Percentiles rank a stretch among this genome's conserved stretches.
These are phyloP conservation scores for Fragilariopsis cylindrus DNA, from an alignment of 108 stramenopile species.

Conservation along the genomic window DNA sequence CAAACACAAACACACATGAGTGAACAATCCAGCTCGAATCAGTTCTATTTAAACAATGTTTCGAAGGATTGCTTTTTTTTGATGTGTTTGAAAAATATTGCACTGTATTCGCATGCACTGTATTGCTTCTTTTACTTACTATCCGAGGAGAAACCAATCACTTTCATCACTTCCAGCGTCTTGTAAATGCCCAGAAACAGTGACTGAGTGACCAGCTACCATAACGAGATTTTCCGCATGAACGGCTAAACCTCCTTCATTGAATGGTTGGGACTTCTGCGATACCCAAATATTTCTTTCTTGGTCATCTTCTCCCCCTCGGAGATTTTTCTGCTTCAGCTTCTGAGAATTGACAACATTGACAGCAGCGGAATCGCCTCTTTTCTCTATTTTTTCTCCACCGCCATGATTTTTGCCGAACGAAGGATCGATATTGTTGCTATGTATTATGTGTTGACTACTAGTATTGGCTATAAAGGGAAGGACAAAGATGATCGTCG, in stretches of 20 bases:
- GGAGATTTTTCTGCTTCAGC: neutral
- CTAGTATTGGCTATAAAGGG: neutral
- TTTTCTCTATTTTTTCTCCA: no score
- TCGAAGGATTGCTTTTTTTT: neutral
- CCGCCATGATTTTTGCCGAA: no score
- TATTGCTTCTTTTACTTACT: neutral
- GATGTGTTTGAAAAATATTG: neutral
- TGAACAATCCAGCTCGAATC: neutral
- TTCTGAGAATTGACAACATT: neutral
- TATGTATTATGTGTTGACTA: no score
- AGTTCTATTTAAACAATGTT: neutral
- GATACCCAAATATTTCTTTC: slow-evolving; percentile 24
- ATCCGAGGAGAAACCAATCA: slow-evolving; percentile 80
- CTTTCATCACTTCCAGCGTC: slow-evolving; percentile 73
- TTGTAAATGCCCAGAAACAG: slow-evolving; percentile 57
- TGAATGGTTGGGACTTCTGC: slow-evolving; percentile 27
- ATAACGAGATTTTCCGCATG: slow-evolving; percentile 74
- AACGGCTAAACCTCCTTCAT: slow-evolving; percentile 44
- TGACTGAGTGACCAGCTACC: slow-evolving; percentile 85
- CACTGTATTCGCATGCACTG: neutral
- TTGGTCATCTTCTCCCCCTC: slow-evolving; percentile 2
- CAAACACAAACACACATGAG: neutral
- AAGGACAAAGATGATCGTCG: neutral
- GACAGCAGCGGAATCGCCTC: neutral
- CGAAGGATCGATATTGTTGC: no score